These are phyloP conservation scores for Naganishia cerealis DNA, from an alignment of 1,284 basidiomycete genomes.

Conservation along the genomic window DNA sequence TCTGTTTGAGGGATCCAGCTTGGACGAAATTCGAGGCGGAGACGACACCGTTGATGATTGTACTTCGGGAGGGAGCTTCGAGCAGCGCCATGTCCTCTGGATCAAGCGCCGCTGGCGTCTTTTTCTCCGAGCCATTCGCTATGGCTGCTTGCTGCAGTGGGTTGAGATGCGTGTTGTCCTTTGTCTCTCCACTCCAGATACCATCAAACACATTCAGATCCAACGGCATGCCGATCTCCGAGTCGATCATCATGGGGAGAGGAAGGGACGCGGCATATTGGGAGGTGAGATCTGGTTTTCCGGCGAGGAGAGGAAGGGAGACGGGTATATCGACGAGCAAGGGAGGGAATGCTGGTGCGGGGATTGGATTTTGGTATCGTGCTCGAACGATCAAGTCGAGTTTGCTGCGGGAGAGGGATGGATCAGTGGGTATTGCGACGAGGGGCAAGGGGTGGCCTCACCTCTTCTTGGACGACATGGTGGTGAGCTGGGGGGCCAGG, in stretches of 20 bases:
- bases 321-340: constrained; percentile 86
- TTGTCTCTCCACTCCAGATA: constrained; percentile 71
- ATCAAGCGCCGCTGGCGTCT: constrained; percentile 31
- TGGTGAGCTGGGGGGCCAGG: background rate
- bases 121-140: constrained; percentile 2
- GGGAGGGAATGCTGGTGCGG: constrained; percentile 89
- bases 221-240: constrained; percentile 89
- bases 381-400: constrained; percentile 82
- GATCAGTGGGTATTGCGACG: background rate
- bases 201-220: constrained; percentile 78
- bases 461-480: constrained; percentile 33
- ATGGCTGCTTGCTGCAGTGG: background rate
- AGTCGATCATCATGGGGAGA: constrained; percentile 88
- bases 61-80: constrained; percentile 38
- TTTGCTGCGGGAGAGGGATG: constrained; percentile 33
- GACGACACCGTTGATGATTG: constrained; percentile 36
- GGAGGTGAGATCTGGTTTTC: constrained; percentile 76
- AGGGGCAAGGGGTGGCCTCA: background rate
- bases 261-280: constrained; percentile 74
- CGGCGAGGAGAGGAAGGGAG: constrained; percentile 72
- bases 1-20: constrained; percentile 33
- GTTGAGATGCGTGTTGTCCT: constrained; percentile 3
- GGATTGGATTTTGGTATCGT: constrained; percentile 86
- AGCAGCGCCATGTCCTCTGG: constrained; percentile 45
- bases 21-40: constrained; percentile 25